Base-by-base conservation (phyloP, 2,329 filamentous ascomycete species). In the Fusarium veterinarium region DNA sequence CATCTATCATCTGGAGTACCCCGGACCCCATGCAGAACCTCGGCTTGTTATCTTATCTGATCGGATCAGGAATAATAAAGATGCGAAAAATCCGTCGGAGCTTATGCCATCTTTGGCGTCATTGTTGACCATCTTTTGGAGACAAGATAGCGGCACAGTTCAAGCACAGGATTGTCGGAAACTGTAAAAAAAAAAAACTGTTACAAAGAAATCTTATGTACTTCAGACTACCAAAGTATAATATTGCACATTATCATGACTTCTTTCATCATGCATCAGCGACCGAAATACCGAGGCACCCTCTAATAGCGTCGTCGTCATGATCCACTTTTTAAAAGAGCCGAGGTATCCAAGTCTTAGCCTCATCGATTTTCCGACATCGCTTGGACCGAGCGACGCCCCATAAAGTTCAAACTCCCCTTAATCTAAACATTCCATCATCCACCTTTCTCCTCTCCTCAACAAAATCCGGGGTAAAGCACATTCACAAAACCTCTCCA, bases 261-360 rank as follows among this genome's bases (percentile, higher is more conserved):
- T 16, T 49, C 31, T 49, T 11, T 23, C 17, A 46, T 20, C n/a
- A 35, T 8, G 9, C 11, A n/a, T 17, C 19, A 33, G 20, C 11
- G 1, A 57, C 31, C 52, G 37, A 53, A 8, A 35, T 51, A 44
- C 65, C 65, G 58, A 60, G 65, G 65, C 28, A 49, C 37, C 63
- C 41, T 23, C 16, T n/a, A 5, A 53, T n/a, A 8, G 31, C 41
- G 25, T 33, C 40, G 37, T 68, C 66, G 65, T 69, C 57, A 64
- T 48, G 66, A 16, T 46, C 66, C 66, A 69, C 66, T 42, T 42
- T 59, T 69, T 16, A 38, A 14, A 37, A 12, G 35, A 52, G 45
- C 66, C 66, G 66, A 69, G 66, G 66, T 69, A 69, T 58, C 37
- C n/a, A n/a, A 62, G 63, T 67, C 64, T 67, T 67, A 55, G 63